Base-by-base conservation (phyloP, 192 early-diverging fungal species). In the Rhizoclosmatium globosum region DNA sequence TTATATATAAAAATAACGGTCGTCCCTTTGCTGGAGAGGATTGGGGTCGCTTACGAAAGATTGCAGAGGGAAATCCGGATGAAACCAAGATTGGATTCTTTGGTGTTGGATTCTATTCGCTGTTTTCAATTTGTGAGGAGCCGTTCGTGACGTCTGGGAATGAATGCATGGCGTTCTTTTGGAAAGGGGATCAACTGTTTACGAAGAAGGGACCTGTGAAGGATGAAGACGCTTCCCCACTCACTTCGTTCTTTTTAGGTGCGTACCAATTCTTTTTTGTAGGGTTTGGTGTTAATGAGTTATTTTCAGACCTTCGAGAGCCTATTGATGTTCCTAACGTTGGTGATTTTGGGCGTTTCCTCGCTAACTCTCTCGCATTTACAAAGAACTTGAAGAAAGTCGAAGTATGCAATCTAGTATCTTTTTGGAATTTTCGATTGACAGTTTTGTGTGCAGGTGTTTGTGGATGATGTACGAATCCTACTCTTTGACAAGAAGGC, bases 41-140 rank as follows among this genome's bases (percentile, higher is more conserved):
- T 77, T 97, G 94, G 94, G 83, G 85, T 17, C 81, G 95, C 23
- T 76, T 97, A 41, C 87, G 92, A 56, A 92, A 92, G 72, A 96
- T 97, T 85, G 95, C 95, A 17, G 94, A 96, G 82, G 95, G 95
- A 70, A 97, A 97, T 81, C 95, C 95, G 17, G 95, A 94, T 82
- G 92, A 92, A 68, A 85, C 91, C 70, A 91, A 94, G 81, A 92
- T 94, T 65, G 94, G 93, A 38, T 89, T 91, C 66, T 93, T 93
- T 86, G 94, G 89, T 45, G 94, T 95, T 7, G 94, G 94, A 1
- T 95, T 95, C 78, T 97, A 96, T 79, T 93, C 92, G 23, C 82
- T 97, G 53, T 97, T 97, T 82, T 93, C 93, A 7, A 92, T 97
- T 9, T 94, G 93, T 66, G 96, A 97, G 76, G 92, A 93, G 65